These are phyloP conservation scores for Calonectria leucothoes DNA, from an alignment of 2,329 filamentous ascomycete genomes.

Conservation along the genomic window DNA sequence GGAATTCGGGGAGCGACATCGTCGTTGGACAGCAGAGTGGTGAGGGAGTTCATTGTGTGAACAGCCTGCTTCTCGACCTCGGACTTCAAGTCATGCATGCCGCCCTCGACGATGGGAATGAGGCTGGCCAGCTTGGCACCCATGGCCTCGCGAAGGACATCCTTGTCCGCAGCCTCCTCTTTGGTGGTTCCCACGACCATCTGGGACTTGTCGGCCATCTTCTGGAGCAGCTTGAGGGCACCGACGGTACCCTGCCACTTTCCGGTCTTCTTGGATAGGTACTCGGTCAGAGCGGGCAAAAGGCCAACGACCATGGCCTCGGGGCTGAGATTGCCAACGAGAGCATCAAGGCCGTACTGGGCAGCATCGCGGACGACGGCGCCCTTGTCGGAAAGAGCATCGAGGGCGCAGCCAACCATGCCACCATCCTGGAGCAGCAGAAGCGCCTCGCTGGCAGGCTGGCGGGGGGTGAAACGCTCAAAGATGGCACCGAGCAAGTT, in stretches of 20 bases:
- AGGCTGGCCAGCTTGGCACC: conserved; percentile 86
- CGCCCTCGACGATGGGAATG: conserved; percentile 90
- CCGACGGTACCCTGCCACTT: conserved; percentile 98
- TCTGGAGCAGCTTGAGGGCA: conserved; percentile 85
- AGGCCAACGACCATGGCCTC: conserved; percentile 88
- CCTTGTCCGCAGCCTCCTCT: conserved; percentile 88
- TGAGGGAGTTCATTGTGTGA: conserved; percentile 91
- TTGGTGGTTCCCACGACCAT: conserved; percentile 81
- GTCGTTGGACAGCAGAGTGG: conserved; percentile 92
- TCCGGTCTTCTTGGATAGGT: conserved; percentile 84
- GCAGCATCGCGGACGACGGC: conserved; percentile 89
- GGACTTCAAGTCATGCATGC: conserved; percentile 96
- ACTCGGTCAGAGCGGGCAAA: conserved; percentile 78
- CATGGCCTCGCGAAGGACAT: conserved; percentile 90
- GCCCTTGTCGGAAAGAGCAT: conserved; percentile 91
- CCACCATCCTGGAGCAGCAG: conserved; percentile 86
- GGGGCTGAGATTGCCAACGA: conserved; percentile 82
- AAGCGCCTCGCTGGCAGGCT: conserved; percentile 82
- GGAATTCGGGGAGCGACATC: conserved; percentile 94
- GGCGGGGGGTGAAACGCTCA: conserved; percentile 84
- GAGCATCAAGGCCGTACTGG: conserved; percentile 91
- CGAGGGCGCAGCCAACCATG: conserved; percentile 79
- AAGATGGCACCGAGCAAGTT: conserved; percentile 94
- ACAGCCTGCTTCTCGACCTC: conserved; percentile 92
- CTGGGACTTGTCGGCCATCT: conserved; percentile 95